Percentiles rank a stretch among this genome's conserved stretches.
Evolutionary conservation across 2,329 filamentous ascomycete genomes (phyloP).

Genomic region (Aureobasidium leucospermi): DNA sequence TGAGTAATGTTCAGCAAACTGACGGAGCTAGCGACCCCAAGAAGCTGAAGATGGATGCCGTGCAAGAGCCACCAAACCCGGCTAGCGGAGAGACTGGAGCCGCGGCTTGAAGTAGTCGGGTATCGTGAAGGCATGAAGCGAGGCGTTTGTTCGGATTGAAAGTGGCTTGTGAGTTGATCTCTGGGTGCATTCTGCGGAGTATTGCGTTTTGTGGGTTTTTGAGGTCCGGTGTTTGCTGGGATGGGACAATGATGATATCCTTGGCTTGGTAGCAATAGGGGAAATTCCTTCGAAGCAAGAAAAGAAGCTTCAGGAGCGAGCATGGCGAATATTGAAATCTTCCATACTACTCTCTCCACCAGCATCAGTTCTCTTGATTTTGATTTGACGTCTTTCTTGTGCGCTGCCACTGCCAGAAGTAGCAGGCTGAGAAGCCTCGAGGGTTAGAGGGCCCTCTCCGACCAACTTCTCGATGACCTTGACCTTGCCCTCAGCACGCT

Average conservation of each 20-base stretch:
- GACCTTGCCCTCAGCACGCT: constrained; percentile 72
- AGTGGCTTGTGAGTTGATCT: not conserved
- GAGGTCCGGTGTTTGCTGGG: constrained; percentile 3
- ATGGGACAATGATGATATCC: not conserved
- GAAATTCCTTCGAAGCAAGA: not conserved
- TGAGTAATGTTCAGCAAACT: constrained; percentile 36
- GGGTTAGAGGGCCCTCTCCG: constrained; percentile 34
- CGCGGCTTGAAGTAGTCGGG: constrained; percentile 2
- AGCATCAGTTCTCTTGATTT: constrained; percentile 19
- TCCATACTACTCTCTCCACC: constrained; percentile 27
- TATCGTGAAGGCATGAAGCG: not conserved
- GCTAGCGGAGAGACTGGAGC: constrained; percentile 8
- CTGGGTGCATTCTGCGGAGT: not conserved
- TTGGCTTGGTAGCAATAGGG: constrained; percentile 2
- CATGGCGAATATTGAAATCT: constrained; percentile 24
- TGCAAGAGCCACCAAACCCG: not conserved
- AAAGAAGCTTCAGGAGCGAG: constrained; percentile 11
- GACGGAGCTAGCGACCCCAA: constrained; percentile 33
- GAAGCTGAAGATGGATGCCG: constrained; percentile 31
- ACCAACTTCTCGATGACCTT: constrained; percentile 75
- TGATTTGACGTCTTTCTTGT: constrained; percentile 14
- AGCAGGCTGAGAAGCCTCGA: not conserved
- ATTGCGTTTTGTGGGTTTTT: not conserved
- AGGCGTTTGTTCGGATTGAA: not conserved
- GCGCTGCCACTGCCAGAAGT: not conserved